Percentiles rank a stretch among this genome's conserved stretches.
Evolutionary conservation across 768 basidiomycete genomes (phyloP).

Genomic region (Phylloporus sp.): DNA sequence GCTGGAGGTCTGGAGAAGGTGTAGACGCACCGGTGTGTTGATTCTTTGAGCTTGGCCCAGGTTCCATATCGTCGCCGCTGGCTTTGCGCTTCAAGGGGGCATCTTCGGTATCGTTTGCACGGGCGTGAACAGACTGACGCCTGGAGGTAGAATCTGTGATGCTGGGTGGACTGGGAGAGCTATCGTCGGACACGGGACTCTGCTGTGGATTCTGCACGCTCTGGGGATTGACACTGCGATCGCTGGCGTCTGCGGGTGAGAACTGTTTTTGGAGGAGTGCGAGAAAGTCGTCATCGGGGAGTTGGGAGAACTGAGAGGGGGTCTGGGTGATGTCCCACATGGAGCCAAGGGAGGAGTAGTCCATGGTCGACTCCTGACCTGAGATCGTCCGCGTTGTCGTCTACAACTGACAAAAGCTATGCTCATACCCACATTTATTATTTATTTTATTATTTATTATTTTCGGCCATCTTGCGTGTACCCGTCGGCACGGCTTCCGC

Average conservation of each 20-base stretch:
- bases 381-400: constrained; percentile 2
- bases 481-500: constrained; percentile 10
- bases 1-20: not conserved
- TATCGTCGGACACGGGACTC: constrained; percentile 67
- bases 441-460: constrained; percentile 11
- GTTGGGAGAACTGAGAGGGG: constrained; percentile 50
- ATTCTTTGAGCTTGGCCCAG: constrained; percentile 64
- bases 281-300: constrained; percentile 75
- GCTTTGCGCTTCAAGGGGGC: constrained; percentile 73
- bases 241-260: constrained; percentile 32
- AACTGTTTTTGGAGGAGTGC: constrained; percentile 77
- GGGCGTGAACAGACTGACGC: constrained; percentile 15
- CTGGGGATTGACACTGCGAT: constrained; percentile 57
- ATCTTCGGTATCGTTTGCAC: constrained; percentile 41
- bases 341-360: constrained; percentile 41
- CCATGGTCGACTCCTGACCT: constrained; percentile 19
- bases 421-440: not conserved
- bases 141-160: constrained; percentile 28
- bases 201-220: constrained; percentile 39
- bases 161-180: constrained; percentile 73
- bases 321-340: constrained; percentile 69
- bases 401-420: constrained; percentile 5
- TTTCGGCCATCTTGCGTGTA: constrained; percentile 9
- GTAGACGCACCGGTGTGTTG: constrained; percentile 55
- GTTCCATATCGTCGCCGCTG: constrained; percentile 56